Conservation (phyloP, 2,329 filamentous ascomycete genomes). For the Xylariaceae sp. region DNA sequence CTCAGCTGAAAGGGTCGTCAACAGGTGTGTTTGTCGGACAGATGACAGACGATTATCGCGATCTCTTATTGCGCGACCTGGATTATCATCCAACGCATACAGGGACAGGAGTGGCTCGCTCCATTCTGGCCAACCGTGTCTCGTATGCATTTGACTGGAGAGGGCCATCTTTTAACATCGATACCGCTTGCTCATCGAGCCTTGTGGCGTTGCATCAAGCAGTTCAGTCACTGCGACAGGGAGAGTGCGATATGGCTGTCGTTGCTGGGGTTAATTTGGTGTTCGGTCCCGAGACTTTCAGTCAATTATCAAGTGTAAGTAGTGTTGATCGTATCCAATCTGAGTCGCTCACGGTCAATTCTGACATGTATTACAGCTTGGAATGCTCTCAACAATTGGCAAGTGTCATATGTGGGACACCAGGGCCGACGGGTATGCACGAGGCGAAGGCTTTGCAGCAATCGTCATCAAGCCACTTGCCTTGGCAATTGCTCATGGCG, state of each 20-base stretch:
- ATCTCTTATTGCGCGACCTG: neutral
- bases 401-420: neutral
- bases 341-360: too few species aligned
- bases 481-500: neutral
- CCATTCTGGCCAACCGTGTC: neutral
- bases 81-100: neutral
- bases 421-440: neutral
- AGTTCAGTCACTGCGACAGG: neutral
- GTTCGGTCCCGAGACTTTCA: neutral
- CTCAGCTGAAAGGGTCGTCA: constrained; percentile 1
- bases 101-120: neutral
- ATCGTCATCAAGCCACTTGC: neutral
- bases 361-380: too few species aligned
- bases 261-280: neutral
- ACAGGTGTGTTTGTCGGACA: constrained; percentile 9
- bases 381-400: neutral
- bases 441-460: neutral
- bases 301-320: neutral
- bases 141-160: neutral
- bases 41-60: constrained; percentile 4
- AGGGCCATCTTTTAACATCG: neutral
- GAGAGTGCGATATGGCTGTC: neutral
- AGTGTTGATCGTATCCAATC: too few species aligned
- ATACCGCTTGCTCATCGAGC: neutral
- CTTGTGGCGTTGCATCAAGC: neutral